Evolutionary conservation across 192 early-diverging fungal species (phyloP), one percentile per base, ranked within the genome.

Genomic region (Phlyctochytrium arcticum): DNA sequence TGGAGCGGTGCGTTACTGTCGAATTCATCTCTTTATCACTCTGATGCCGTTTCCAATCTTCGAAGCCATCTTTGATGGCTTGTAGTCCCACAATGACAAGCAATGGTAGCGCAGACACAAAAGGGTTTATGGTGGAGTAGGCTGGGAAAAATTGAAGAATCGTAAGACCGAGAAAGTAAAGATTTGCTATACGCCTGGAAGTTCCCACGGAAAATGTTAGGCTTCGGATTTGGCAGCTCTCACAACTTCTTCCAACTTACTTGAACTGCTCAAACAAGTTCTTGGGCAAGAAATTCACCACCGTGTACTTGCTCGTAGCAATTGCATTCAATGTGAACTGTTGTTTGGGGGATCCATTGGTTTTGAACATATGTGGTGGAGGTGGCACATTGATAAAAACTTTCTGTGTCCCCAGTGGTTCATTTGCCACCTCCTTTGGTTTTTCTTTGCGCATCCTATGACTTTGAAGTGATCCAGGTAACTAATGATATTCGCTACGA

Each of bases 251-350:
- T 53, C 15, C 2, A 26, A 80, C 82, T n/a, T 83, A 81, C 47
- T 87, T 79, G 67, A 98, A 96, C 72, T 98, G 95, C 54, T 91
- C 90, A 75, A 89, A 94, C 48, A 98, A 62, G 67, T 93, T 98
- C 67, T 91, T 90, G 12, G 93, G 92, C 17, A 98, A 44, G 75
- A 98, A 98, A 23, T 82, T 85, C 24, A 90, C 26, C 10, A 85
- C 33, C n/a, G 87, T 92, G 75, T 98, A 98, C 67, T 95, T 94
- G n/a, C 91, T 87, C 0, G 95, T 94, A n/a, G 78, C 76, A 58
- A 96, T 90, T 24, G 75, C 75, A 77, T 98, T 98, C 31, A 89
- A 75, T 3, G 75, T 69, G 66, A 88, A 95, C 24, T 60, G 57
- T 51, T 68, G 67, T 12, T 6, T 30, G 48, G 59, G 59, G 6